Evolutionary conservation across 768 basidiomycete species (phyloP).

Genomic region (Panaeolus papilionaceus): DNA sequence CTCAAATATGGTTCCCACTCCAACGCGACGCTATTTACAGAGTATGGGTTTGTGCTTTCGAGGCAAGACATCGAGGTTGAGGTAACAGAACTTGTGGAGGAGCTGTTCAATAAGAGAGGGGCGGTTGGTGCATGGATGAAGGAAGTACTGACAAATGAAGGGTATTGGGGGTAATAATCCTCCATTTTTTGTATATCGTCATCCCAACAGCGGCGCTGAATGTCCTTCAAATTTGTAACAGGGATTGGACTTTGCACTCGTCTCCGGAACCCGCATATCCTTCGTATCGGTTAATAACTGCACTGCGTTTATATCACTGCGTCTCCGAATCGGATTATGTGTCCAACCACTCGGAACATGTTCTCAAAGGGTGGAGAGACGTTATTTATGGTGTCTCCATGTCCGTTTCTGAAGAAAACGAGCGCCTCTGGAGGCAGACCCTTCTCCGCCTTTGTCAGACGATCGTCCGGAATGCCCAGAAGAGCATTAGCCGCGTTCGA

Average conservation of each 20-base stretch:
- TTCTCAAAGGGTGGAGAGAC: constrained; percentile 57
- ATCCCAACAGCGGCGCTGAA: constrained; percentile 5
- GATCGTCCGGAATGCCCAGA: constrained; percentile 25
- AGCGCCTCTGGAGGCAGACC: constrained; percentile 51
- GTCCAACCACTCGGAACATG: constrained; percentile 33
- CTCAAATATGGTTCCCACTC: constrained; percentile 84
- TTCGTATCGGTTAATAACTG: constrained; percentile 79
- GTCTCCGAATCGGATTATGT: constrained; percentile 35
- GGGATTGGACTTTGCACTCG: constrained; percentile 82
- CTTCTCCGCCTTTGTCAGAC: constrained; percentile 44
- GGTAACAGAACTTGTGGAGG: constrained; percentile 59
- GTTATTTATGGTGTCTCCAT: constrained; percentile 54
- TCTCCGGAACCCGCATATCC: constrained; percentile 69
- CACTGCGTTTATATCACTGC: constrained; percentile 70
- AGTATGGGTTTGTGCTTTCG: constrained; percentile 83
- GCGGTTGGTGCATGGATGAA: constrained; percentile 52
- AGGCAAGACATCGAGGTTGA: constrained; percentile 64
- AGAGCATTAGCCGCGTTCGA: constrained; percentile 16
- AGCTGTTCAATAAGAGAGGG: constrained; percentile 52
- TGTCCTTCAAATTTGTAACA: constrained; percentile 34
- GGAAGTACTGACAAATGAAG: constrained; percentile 59
- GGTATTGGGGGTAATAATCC: constrained; percentile 81
- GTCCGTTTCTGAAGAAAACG: constrained; percentile 54
- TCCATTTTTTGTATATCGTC: constrained; percentile 3
- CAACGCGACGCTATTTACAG: constrained; percentile 79